These are phyloP conservation scores for Coprinellus micaceus DNA, from an alignment of 768 basidiomycete genomes.

Conservation along the genomic window DNA sequence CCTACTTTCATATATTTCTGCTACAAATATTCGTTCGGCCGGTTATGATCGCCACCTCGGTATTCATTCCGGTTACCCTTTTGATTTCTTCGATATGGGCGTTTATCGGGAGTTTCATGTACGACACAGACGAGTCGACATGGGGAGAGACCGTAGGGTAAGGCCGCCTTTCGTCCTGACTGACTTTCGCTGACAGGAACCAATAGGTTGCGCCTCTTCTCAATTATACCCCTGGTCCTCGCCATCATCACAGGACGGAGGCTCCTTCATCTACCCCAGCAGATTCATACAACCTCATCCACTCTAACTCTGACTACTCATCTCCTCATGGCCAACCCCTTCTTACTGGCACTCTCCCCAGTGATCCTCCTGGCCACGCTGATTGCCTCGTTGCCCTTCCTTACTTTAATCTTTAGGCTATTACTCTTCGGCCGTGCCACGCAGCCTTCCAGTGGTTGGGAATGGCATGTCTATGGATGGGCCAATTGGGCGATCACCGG, in stretches of 20 bases:
- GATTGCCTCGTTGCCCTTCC: conserved; percentile 71
- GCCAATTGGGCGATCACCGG: conserved; percentile 45
- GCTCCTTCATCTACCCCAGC: conserved; percentile 65
- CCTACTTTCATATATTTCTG: conserved; percentile 73
- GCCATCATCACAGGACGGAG: conserved; percentile 70
- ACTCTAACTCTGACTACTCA: conserved; percentile 59
- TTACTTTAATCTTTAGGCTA: conserved; percentile 74
- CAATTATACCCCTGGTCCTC: conserved; percentile 67
- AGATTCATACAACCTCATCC: conserved; percentile 62
- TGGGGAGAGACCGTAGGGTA: conserved; percentile 84
- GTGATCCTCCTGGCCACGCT: conserved; percentile 64
- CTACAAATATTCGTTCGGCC: conserved; percentile 81
- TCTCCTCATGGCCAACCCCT: conserved; percentile 67
- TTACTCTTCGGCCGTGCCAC: conserved; percentile 61
- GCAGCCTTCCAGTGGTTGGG: conserved; percentile 22
- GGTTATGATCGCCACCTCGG: conserved; percentile 71
- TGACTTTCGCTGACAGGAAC: conserved; percentile 11
- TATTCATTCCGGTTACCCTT: conserved; percentile 72
- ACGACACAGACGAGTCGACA: conserved; percentile 50
- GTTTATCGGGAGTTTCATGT: conserved; percentile 75
- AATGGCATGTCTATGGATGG: conserved; percentile 40
- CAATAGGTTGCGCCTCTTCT: conserved; percentile 70
- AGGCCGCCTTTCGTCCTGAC: conserved; percentile 20
- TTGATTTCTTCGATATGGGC: conserved; percentile 77
- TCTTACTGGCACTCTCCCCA: conserved; percentile 73